A percentile compares a stretch with the other conserved stretches of the same genome.
phyloP scores from a whole-genome alignment of 768 basidiomycete genomes.

The Leucocoprinus leucothites region DNA sequence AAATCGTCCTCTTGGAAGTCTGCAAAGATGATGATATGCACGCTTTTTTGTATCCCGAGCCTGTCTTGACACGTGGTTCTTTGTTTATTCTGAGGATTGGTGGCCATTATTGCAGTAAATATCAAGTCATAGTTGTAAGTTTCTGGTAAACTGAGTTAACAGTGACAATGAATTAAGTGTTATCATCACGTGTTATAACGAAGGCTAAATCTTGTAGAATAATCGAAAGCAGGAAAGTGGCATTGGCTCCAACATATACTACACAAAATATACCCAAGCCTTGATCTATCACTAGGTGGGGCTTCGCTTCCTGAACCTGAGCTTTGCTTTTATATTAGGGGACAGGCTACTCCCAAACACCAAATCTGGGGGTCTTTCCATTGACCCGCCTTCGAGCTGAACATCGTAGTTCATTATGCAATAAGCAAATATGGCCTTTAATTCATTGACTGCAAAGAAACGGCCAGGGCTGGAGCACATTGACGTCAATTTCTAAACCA shows the following conservation, averaged over 20 bases:
- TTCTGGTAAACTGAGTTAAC: too few species aligned
- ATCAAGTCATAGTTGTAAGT: too few species aligned
- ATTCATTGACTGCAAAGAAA: conserved; percentile 36
- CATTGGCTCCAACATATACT: too few species aligned
- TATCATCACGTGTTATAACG: too few species aligned
- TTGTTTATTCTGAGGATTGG: too few species aligned
- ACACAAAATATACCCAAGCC: too few species aligned
- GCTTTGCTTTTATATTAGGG: background rate
- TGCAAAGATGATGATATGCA: background rate
- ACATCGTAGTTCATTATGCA: conserved; percentile 37
- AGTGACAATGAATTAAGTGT: too few species aligned
- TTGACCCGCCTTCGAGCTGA: conserved; percentile 16
- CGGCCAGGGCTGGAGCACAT: conserved; percentile 31
- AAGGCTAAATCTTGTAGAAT: too few species aligned
- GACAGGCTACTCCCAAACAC: background rate
- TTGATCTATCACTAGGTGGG: too few species aligned
- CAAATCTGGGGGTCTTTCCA: conserved; percentile 3
- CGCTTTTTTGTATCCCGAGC: background rate
- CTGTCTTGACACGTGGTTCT: background rate
- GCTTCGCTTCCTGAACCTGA: background rate
- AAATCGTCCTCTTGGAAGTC: too few species aligned
- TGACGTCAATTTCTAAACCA: background rate
- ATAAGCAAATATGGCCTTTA: conserved; percentile 36
- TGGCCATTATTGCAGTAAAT: too few species aligned
- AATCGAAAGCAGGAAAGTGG: too few species aligned